Percentiles rank a stretch among this genome's conserved stretches.
Evolutionary conservation across 2,329 filamentous ascomycete genomes (phyloP).

Genomic region (Ilyonectria robusta): DNA sequence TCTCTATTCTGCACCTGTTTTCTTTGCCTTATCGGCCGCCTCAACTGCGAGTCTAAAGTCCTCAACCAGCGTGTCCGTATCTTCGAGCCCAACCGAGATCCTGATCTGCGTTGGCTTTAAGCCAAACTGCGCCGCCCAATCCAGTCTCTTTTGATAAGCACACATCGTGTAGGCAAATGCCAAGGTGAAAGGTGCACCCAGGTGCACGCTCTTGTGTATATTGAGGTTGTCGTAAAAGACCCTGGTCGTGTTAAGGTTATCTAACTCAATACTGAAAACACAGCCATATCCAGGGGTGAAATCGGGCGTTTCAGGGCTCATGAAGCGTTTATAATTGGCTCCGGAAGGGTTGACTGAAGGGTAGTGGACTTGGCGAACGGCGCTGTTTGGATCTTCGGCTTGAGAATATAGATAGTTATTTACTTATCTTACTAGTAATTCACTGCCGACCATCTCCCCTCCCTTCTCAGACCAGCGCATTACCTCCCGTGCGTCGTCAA

Average conservation of each 20-base stretch:
- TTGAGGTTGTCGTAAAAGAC: constrained; percentile 62
- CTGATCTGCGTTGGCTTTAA: constrained; percentile 5
- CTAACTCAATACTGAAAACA: constrained; percentile 57
- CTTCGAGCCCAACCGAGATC: constrained; percentile 16
- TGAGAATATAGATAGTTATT: too few species aligned
- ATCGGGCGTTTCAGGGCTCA: constrained; percentile 54
- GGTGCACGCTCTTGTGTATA: constrained; percentile 61
- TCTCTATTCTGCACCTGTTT: too few species aligned
- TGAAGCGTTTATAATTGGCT: constrained; percentile 48
- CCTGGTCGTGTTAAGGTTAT: constrained; percentile 51
- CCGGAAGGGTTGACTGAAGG: constrained; percentile 52
- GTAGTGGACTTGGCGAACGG: constrained; percentile 55
- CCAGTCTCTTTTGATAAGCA: constrained; percentile 2
- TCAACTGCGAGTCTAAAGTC: constrained; percentile 1
- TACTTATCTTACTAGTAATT: too few species aligned
- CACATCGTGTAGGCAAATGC: constrained; percentile 2
- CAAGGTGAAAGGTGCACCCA: constrained; percentile 57
- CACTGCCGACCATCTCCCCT: too few species aligned
- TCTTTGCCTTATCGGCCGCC: not conserved
- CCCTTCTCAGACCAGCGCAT: too few species aligned
- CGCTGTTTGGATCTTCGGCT: constrained; percentile 32
- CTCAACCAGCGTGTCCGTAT: not conserved
- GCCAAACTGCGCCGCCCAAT: constrained; percentile 3
- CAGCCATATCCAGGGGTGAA: constrained; percentile 65
- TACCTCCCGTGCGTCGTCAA: too few species aligned